These are phyloP conservation scores for Coelastrella sp. DNA, from an alignment of 139 green algal genomes.

Conservation along the genomic window DNA sequence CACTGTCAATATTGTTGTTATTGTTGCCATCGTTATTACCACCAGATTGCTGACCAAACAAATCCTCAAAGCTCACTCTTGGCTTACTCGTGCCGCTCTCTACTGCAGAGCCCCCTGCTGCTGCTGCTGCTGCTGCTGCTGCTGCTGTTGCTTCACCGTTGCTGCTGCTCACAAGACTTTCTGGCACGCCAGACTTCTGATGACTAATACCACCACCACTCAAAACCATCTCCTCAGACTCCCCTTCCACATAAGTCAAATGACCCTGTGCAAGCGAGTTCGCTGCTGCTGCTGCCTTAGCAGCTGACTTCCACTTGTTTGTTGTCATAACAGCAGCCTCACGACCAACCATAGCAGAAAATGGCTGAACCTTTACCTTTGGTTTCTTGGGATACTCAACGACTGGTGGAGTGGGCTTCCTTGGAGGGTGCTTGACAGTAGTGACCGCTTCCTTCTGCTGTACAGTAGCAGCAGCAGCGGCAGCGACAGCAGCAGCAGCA, in stretches of 20 bases:
- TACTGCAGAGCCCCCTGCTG: too few relatives aligned
- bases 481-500: background rate
- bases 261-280: background rate
- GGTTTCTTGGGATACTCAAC: background rate
- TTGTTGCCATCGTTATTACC: background rate
- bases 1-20: background rate
- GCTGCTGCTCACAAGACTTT: too few relatives aligned
- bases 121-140: background rate
- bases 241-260: background rate
- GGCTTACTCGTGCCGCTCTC: too few relatives aligned
- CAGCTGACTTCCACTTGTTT: conserved; percentile 8
- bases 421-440: background rate
- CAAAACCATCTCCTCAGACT: too few relatives aligned
- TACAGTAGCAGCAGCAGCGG: background rate
- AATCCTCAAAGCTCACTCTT: too few relatives aligned
- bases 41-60: too few relatives aligned
- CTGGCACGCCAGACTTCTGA: too few relatives aligned
- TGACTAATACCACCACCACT: background rate
- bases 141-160: background rate
- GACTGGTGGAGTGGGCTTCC: background rate
- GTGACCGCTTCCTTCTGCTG: background rate
- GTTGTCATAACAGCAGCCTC: background rate
- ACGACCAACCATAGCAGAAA: background rate
- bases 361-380: background rate
- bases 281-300: background rate